Percentiles rank a stretch among this genome's conserved stretches.
Conservation (phyloP, 805 yeast species). For the Yarrowia phangngaensis region DNA sequence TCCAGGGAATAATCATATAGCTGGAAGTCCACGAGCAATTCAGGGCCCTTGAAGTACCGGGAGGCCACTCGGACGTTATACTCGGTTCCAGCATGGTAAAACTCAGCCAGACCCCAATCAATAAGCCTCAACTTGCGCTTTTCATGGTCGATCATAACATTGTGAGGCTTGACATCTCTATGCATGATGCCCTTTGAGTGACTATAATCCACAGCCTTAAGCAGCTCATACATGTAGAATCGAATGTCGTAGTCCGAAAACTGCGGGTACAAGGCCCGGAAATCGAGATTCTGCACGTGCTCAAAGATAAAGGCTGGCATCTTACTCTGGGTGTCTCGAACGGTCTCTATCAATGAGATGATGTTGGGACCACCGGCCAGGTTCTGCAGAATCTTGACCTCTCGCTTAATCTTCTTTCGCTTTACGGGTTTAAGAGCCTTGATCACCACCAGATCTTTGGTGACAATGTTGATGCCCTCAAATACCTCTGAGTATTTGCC, state of each 20-base stretch:
- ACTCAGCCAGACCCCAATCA: conserved; percentile 96
- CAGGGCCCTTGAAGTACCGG: conserved; percentile 91
- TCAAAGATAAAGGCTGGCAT: conserved; percentile 88
- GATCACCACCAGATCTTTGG: conserved; percentile 66
- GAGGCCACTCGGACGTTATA: conserved; percentile 93
- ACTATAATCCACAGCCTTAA: conserved; percentile 79
- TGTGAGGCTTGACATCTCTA: conserved; percentile 93
- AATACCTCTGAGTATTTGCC: conserved; percentile 96
- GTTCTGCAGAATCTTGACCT: conserved; percentile 81
- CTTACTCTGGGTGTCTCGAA: conserved; percentile 69
- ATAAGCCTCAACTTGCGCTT: conserved; percentile 66
- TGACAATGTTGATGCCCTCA: conserved; percentile 68
- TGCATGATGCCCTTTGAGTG: conserved; percentile 97
- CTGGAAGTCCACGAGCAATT: conserved; percentile 75
- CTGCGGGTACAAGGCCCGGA: conserved; percentile 74
- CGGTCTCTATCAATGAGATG: conserved; percentile 71
- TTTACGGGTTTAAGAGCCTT: conserved; percentile 91
- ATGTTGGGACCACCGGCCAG: conserved; percentile 82
- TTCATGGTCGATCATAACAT: conserved; percentile 88
- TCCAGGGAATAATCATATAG: conserved; percentile 89
- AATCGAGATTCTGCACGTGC: conserved; percentile 76
- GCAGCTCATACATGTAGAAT: conserved; percentile 73
- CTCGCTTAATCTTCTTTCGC: conserved; percentile 85
- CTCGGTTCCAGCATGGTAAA: conserved; percentile 83
- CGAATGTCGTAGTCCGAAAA: conserved; percentile 72